phyloP scores from a whole-genome alignment of 352 stramenopile species.

The Phytophthora pistaciae region DNA sequence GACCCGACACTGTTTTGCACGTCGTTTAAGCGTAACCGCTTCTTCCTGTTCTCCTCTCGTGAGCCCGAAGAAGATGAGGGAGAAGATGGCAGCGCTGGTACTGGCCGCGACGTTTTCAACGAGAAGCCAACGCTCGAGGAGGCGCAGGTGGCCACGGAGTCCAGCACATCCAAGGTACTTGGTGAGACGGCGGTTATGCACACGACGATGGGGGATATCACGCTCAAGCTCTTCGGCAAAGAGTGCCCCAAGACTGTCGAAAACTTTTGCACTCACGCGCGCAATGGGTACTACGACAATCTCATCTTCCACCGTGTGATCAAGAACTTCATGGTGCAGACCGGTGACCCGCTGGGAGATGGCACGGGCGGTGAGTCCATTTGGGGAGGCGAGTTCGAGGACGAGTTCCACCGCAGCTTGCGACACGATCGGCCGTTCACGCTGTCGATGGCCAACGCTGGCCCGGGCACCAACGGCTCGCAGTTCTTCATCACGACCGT shows the following conservation, averaged over 20 bases:
- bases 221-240: slow-evolving; percentile 96
- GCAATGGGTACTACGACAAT: slow-evolving; percentile 99
- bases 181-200: slow-evolving; percentile 93
- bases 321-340: slow-evolving; percentile 99
- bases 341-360: slow-evolving; percentile 95
- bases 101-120: slow-evolving; percentile 97
- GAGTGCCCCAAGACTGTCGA: slow-evolving; percentile 96
- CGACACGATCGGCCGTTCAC: slow-evolving; percentile 98
- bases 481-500: slow-evolving; percentile 99
- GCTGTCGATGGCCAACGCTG: slow-evolving; percentile 98
- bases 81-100: slow-evolving; percentile 48
- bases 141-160: slow-evolving; percentile 83
- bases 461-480: slow-evolving; percentile 82
- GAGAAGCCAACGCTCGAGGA: slow-evolving; percentile 97
- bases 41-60: slow-evolving; percentile 97
- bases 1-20: slow-evolving; percentile 92
- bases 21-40: slow-evolving; percentile 93
- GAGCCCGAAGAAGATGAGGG: slow-evolving; percentile 91
- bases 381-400: slow-evolving; percentile 99
- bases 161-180: slow-evolving; percentile 65
- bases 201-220: slow-evolving; percentile 99
- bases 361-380: slow-evolving; percentile 99
- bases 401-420: slow-evolving; percentile 97
- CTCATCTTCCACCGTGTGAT: slow-evolving; percentile 99
- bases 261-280: slow-evolving; percentile 98